Base-by-base conservation (phyloP, 2,329 filamentous ascomycete species). In the Fusarium redolens region DNA sequence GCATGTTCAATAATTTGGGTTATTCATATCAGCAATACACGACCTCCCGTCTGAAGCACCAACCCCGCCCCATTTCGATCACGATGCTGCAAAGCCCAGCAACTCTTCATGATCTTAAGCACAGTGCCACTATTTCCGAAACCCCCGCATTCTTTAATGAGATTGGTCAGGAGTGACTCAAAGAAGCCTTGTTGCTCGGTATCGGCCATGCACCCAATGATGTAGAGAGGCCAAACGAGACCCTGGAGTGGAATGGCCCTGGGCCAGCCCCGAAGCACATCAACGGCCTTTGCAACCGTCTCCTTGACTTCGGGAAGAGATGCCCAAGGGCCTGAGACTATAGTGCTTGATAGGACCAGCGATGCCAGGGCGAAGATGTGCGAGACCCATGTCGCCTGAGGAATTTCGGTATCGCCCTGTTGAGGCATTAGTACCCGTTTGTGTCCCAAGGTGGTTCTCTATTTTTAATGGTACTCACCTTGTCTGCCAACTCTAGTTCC, bases 321-420 rank as follows among this genome's bases (percentile, higher is more conserved):
- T 20, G 31, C 22, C 31, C 31, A 61, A 22, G 38, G 38, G 12
- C 58, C 58, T 2, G 48, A 61, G 22, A 44, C 38, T 44, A 55
- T 61, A 7, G 20, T 31, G 13, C 38, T 61, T 5, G 48, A 61
- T 8, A 61, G 35, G n/a, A 61, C 37, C 7, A 55, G 9, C 2
- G 48, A 37, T 31, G 31, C 38, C 22, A 61, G 48, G 12, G 48
- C 48, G 17, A 61, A 61, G 13, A 44, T 37, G 22, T 61, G 58
- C 1, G 58, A 61, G 11, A 44, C 48, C 20, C 31, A 38, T 25
- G n/a, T 25, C 14, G 48, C 28, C n/a, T n/a, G n/a, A n/a, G n/a
- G n/a, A n/a, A n/a, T n/a, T n/a, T n/a, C n/a, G n/a, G n/a, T n/a
- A n/a, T n/a, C n/a, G n/a, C n/a, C n/a, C n/a, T n/a, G n/a, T n/a